Base-by-base conservation (phyloP, 1,139 yeast species). In the Wickerhamomyces sp. region DNA sequence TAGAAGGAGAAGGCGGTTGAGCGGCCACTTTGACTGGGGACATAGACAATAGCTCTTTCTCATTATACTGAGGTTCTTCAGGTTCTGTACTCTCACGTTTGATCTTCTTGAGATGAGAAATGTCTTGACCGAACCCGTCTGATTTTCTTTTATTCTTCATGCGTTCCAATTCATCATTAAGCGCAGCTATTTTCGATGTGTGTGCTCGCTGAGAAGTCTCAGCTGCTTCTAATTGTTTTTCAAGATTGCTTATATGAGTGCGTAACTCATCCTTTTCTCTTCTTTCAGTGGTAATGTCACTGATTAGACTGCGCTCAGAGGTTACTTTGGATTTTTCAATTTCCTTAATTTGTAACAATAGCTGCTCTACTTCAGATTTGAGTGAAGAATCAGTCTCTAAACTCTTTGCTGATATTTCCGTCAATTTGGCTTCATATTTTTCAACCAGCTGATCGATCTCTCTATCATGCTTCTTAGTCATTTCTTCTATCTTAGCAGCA, bases 161-260 rank as follows among this genome's bases (percentile, higher is more conserved):
- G 31, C 33, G 5, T 35, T 21, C 35, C n/a, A 46, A 15, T 17
- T 44, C 35, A 5, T 33, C 38, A 7, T 14, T 35, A 36, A 51
- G 29, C 5, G 46, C 41, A 2, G 42, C 43, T 22, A 49, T 36
- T 33, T 41, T 40, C 32, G 20, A 36, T 38, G 3, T 18, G 3
- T 13, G 15, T 33, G 12, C 38, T 57, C 59, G 41, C 57, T 63
- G 30, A 55, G 63, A 32, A 51, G 59, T 60, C 20, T 48, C 51
- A 15, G 54, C 36, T 32, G 58, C 59, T 33, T 61, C 63, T 16
- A 38, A 7, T 9, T 36, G 27, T 9, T 9, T 28, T 34, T 42
- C 31, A 17, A 39, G 7, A 12, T 22, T 14, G 2, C 10, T 13
- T 15, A 37, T 10, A 22, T 27, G 24, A 20, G 20, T 8, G 10